These are phyloP conservation scores for Brettanomyces bruxellensis DNA, from an alignment of 805 yeast species.

Conservation along the genomic window DNA sequence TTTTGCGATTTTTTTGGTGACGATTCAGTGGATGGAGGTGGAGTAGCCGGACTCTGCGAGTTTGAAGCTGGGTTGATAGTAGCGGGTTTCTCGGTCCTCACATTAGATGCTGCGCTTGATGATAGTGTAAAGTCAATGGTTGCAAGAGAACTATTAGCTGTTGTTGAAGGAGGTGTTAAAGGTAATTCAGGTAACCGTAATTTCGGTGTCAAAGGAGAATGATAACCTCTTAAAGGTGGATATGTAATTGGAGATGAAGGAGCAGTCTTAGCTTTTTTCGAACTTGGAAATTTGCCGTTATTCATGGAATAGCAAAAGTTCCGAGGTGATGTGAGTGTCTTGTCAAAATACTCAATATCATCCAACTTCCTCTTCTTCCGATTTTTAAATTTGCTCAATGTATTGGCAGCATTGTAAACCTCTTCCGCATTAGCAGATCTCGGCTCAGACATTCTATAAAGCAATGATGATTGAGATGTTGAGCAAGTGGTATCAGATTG, in stretches of 20 bases:
- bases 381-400: slow-evolving; percentile 2
- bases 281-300: slow-evolving; percentile 7
- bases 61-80: slow-evolving; percentile 2
- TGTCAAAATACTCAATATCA: slow-evolving; percentile 3
- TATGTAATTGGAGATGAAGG: slow-evolving; percentile 21
- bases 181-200: slow-evolving; percentile 13
- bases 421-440: slow-evolving; percentile 8
- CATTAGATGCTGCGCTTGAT: not conserved
- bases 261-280: slow-evolving; percentile 21
- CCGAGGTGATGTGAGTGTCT: not conserved
- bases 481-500: slow-evolving; percentile 23
- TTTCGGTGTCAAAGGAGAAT: slow-evolving; percentile 17
- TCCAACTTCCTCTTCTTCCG: slow-evolving; percentile 1
- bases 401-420: not conserved
- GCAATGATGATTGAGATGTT: slow-evolving; percentile 12
- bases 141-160: not conserved
- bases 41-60: slow-evolving; percentile 11
- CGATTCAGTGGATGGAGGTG: slow-evolving; percentile 19
- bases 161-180: slow-evolving; percentile 17
- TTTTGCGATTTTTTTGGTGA: slow-evolving; percentile 15
- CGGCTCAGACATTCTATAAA: slow-evolving; percentile 16
- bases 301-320: slow-evolving; percentile 4
- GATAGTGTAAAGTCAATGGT: slow-evolving; percentile 1
- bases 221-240: slow-evolving; percentile 1
- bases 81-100: slow-evolving; percentile 6